phyloP scores from a whole-genome alignment of 108 stramenopile species.

The Fragilariopsis cylindrus region DNA sequence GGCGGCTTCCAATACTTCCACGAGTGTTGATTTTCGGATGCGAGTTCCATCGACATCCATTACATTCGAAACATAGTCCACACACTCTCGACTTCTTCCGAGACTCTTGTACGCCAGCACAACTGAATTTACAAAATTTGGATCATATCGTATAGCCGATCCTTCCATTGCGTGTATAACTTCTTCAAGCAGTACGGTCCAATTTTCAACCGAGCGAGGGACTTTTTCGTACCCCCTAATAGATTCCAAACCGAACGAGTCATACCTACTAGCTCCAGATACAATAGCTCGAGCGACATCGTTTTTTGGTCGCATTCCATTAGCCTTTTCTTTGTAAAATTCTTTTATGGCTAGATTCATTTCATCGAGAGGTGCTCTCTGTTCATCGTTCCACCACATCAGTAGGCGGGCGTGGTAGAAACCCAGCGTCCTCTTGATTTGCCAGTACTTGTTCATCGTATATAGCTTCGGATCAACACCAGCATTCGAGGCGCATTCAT shows the following conservation, averaged over 20 bases:
- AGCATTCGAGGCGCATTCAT: slow-evolving; percentile 45
- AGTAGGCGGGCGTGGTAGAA: slow-evolving; percentile 63
- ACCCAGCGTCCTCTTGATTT: slow-evolving; percentile 55
- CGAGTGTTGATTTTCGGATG: slow-evolving; percentile 1
- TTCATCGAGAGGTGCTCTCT: slow-evolving; percentile 57
- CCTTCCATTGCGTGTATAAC: slow-evolving; percentile 15
- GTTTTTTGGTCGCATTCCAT: slow-evolving; percentile 45
- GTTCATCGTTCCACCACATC: slow-evolving; percentile 77
- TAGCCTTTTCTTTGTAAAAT: slow-evolving; percentile 35
- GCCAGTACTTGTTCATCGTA: slow-evolving; percentile 63
- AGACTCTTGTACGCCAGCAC: slow-evolving; percentile 21
- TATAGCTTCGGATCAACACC: slow-evolving; percentile 50
- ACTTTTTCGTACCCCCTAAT: slow-evolving; percentile 18
- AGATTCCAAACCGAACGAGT: neutral
- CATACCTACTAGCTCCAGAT: slow-evolving; percentile 5
- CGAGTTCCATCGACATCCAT: neutral
- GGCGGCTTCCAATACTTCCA: slow-evolving; percentile 8
- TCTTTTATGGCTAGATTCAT: slow-evolving; percentile 59
- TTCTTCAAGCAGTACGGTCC: slow-evolving; percentile 18
- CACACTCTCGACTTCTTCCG: slow-evolving; percentile 10
- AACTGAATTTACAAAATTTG: slow-evolving; percentile 25
- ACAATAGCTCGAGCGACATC: slow-evolving; percentile 27
- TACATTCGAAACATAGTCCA: slow-evolving; percentile 1
- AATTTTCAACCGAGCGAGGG: slow-evolving; percentile 14
- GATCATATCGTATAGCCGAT: slow-evolving; percentile 19